Evolutionary conservation across 148 eudicot species (phyloP).

Genomic region (Bassia scoparia): DNA sequence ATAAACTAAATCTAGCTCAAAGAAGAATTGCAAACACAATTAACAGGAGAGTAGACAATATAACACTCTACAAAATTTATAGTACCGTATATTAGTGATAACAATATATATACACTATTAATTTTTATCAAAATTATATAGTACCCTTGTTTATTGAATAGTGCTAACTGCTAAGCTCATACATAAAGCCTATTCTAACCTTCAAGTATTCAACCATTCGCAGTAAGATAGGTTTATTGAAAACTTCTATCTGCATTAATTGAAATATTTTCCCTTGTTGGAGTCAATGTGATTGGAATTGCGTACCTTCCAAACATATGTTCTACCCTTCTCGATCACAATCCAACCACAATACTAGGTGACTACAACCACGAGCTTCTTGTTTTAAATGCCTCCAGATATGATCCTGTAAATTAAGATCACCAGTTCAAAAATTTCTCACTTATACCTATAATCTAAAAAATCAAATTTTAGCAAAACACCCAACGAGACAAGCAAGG

Average conservation of each 20-base stretch:
- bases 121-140: no score
- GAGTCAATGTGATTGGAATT: background rate
- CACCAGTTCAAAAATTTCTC: slow-evolving; percentile 11
- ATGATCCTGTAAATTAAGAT: slow-evolving; percentile 57
- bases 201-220: background rate
- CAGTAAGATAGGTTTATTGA: background rate
- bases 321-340: slow-evolving; percentile 99
- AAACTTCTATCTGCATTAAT: background rate
- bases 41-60: background rate
- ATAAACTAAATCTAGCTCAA: background rate
- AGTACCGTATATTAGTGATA: background rate
- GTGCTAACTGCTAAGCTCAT: no score
- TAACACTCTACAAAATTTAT: background rate
- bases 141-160: background rate
- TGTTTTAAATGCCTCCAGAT: slow-evolving; percentile 79
- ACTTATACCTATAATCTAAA: background rate
- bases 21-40: background rate
- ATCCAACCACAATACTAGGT: slow-evolving; percentile 90
- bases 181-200: background rate
- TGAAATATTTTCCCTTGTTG: background rate
- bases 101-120: no score
- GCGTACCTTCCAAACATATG: slow-evolving; percentile 92
- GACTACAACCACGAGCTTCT: slow-evolving; percentile 85
- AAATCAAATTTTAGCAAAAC: background rate
- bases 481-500: background rate